phyloP scores from a whole-genome alignment of 768 basidiomycete species.

The Boletales sp. region DNA sequence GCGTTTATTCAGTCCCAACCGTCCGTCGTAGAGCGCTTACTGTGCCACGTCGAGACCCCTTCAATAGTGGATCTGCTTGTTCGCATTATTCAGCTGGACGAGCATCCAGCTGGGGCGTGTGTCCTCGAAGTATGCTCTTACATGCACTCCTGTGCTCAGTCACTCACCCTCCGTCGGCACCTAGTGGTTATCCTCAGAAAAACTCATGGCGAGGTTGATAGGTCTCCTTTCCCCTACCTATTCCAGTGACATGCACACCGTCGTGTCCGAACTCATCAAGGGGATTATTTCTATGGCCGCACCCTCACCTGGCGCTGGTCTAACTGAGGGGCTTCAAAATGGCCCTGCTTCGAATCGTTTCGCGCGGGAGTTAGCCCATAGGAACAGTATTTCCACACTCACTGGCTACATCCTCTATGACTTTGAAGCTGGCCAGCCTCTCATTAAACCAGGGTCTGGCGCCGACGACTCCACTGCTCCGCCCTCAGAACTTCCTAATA shows the following conservation, averaged over 20 bases:
- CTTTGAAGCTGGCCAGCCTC: conserved; percentile 33
- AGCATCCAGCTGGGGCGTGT: conserved; percentile 73
- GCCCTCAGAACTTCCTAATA: conserved; percentile 31
- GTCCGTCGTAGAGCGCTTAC: conserved; percentile 72
- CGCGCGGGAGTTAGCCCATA: conserved; percentile 80
- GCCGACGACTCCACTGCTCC: conserved; percentile 11
- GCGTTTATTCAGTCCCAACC: conserved; percentile 86
- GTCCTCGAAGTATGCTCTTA: conserved; percentile 77
- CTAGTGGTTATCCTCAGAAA: conserved; percentile 86
- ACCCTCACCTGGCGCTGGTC: conserved; percentile 73
- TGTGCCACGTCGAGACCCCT: conserved; percentile 84
- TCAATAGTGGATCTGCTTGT: conserved; percentile 90
- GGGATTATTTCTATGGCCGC: conserved; percentile 93
- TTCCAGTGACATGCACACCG: conserved; percentile 72
- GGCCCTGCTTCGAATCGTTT: conserved; percentile 82
- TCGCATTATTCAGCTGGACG: conserved; percentile 86
- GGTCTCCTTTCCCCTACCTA: conserved; percentile 78
- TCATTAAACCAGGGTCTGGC: conserved; percentile 15
- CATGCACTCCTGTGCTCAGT: conserved; percentile 28
- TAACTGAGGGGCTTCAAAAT: conserved; percentile 66
- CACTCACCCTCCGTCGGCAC: conserved; percentile 27
- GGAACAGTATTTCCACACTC: conserved; percentile 66
- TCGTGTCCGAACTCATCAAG: conserved; percentile 89
- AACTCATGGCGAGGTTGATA: conserved; percentile 77
- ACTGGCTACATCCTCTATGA: conserved; percentile 75